A percentile compares a stretch with the other conserved stretches of the same genome.
phyloP scores from a whole-genome alignment of 1,284 basidiomycete genomes.

The Xerocomus nothofagi region DNA sequence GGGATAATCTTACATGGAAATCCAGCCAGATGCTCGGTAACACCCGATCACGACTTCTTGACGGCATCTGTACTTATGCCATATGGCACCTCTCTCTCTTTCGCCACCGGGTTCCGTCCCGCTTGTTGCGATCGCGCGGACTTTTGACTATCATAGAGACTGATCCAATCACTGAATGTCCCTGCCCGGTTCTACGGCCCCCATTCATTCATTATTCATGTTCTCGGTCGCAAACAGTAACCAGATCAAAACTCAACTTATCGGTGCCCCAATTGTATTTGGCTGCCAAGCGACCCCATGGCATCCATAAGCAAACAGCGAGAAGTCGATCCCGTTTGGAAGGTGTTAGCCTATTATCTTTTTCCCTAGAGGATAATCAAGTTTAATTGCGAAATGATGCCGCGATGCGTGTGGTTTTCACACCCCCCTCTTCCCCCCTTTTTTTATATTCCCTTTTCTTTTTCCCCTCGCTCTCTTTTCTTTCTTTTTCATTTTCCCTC shows the following conservation, averaged over 20 bases:
- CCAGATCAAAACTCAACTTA: constrained; percentile 17
- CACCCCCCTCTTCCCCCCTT: no score
- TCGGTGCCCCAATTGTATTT: constrained; percentile 6
- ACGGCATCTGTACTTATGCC: constrained; percentile 37
- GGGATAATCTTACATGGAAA: constrained; percentile 18
- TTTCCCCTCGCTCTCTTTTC: neutral
- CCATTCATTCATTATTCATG: constrained; percentile 18
- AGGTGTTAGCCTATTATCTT: constrained; percentile 23
- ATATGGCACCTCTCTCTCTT: constrained; percentile 36
- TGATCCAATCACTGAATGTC: constrained; percentile 28
- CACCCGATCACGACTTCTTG: constrained; percentile 27
- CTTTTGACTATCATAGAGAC: constrained; percentile 16
- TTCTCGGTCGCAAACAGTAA: constrained; percentile 14
- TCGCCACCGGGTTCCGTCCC: constrained; percentile 37
- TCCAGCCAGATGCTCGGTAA: constrained; percentile 21
- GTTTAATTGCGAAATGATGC: constrained; percentile 23
- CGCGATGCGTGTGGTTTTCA: constrained; percentile 18
- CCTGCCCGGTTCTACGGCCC: constrained; percentile 24
- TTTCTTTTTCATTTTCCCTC: constrained; percentile 3
- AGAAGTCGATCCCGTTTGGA: constrained; percentile 27
- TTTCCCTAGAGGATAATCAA: constrained; percentile 18
- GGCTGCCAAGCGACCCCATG: constrained; percentile 9
- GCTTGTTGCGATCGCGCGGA: constrained; percentile 33
- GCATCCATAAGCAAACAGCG: constrained; percentile 8
- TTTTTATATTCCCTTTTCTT: constrained; percentile 19